Evolutionary conservation across 768 basidiomycete species (phyloP).

Genomic region (Auriculariales sp.): DNA sequence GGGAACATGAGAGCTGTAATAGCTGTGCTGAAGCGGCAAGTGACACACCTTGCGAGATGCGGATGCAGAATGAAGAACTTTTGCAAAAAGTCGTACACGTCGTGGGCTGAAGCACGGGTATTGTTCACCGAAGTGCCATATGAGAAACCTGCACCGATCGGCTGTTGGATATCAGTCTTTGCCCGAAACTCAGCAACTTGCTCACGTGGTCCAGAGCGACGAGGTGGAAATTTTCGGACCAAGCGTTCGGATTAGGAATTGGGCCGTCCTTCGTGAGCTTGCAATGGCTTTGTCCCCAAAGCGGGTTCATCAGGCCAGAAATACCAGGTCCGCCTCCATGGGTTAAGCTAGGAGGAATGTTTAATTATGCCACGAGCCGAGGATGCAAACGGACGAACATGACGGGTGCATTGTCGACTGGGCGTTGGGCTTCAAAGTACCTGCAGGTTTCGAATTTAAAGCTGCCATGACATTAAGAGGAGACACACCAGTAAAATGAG

Average conservation of each 20-base stretch:
- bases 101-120: slow-evolving; percentile 16
- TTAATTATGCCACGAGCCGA: neutral
- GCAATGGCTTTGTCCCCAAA: slow-evolving; percentile 16
- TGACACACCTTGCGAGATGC: slow-evolving; percentile 3
- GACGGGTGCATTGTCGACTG: slow-evolving; percentile 15
- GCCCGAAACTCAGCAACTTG: neutral
- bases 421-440: slow-evolving; percentile 19
- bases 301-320: slow-evolving; percentile 15
- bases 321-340: slow-evolving; percentile 22
- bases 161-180: slow-evolving; percentile 11
- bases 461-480: neutral
- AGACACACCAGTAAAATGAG: slow-evolving; percentile 8
- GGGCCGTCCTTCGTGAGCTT: slow-evolving; percentile 12
- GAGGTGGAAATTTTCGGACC: slow-evolving; percentile 4
- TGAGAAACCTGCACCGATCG: slow-evolving; percentile 20
- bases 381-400: slow-evolving; percentile 11
- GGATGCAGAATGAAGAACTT: slow-evolving; percentile 19
- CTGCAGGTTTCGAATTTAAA: slow-evolving; percentile 6
- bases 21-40: neutral
- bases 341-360: slow-evolving; percentile 12
- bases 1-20: neutral
- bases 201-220: slow-evolving; percentile 8
- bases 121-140: slow-evolving; percentile 21
- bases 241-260: slow-evolving; percentile 12
- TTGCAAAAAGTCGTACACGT: slow-evolving; percentile 24